phyloP scores from a whole-genome alignment of 2,329 filamentous ascomycete species.

The Microdochium trichocladiopsis region DNA sequence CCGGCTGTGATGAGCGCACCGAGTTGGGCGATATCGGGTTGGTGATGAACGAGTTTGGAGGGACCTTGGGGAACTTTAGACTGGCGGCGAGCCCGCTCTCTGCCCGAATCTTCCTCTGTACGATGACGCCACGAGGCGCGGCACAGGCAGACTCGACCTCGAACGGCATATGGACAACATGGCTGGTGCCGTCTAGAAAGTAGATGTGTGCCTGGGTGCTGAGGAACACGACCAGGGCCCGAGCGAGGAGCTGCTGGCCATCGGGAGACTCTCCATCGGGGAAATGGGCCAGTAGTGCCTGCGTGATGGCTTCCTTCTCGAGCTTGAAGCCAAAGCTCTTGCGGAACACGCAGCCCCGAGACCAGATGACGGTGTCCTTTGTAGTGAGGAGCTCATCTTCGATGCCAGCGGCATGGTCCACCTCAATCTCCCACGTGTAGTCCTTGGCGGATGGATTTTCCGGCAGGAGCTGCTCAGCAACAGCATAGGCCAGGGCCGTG shows the following conservation, averaged over 20 bases:
- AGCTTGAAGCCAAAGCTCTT: conserved; percentile 81
- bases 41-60: conserved; percentile 77
- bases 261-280: conserved; percentile 40
- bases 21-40: conserved; percentile 54
- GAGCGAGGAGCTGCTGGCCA: conserved; percentile 30
- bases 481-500: conserved; percentile 72
- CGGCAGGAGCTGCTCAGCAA: conserved; percentile 72
- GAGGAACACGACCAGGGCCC: conserved; percentile 83
- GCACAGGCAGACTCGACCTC: conserved; percentile 85
- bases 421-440: conserved; percentile 69
- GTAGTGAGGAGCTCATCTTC: conserved; percentile 81
- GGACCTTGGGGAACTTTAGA: conserved; percentile 53
- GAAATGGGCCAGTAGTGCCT: conserved; percentile 82
- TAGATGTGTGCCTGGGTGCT: conserved; percentile 91
- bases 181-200: conserved; percentile 79
- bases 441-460: conserved; percentile 55
- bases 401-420: conserved; percentile 30
- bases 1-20: conserved; percentile 37
- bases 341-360: conserved; percentile 74
- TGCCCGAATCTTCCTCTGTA: conserved; percentile 68
- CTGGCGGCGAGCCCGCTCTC: conserved; percentile 43
- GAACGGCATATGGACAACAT: conserved; percentile 90
- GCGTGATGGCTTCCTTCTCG: conserved; percentile 79
- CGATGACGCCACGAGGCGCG: conserved; percentile 72
- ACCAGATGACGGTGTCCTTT: conserved; percentile 76